A percentile compares a stretch with the other conserved stretches of the same genome.
Conservation (phyloP, 2,329 filamentous ascomycete species). For the Cadophora sp. region DNA sequence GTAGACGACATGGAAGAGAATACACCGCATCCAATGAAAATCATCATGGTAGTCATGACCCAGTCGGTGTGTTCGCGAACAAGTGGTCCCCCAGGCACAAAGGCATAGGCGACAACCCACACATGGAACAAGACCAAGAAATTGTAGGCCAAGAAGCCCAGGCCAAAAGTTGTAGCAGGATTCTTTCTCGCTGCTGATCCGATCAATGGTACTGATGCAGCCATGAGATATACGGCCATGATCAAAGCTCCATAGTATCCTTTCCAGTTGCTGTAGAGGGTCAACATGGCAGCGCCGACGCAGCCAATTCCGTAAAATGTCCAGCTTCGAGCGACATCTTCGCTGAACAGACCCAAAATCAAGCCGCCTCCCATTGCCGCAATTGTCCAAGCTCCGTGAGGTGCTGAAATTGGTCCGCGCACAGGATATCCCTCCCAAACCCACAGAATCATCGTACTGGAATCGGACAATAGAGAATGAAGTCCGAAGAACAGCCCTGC, state of each 20-base stretch:
- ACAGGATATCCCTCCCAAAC: constrained; percentile 97
- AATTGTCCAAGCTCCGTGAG: constrained; percentile 89
- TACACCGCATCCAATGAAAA: constrained; percentile 82
- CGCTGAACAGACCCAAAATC: constrained; percentile 75
- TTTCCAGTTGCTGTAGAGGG: constrained; percentile 79
- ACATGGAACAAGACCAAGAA: constrained; percentile 96
- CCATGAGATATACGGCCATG: constrained; percentile 81
- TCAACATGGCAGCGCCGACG: constrained; percentile 79
- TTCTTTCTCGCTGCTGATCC: constrained; percentile 76
- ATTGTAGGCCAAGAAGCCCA: constrained; percentile 92
- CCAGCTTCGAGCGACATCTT: constrained; percentile 78
- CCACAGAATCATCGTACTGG: constrained; percentile 99
- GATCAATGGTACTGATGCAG: constrained; percentile 77
- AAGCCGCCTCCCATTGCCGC: constrained; percentile 86
- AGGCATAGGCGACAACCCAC: constrained; percentile 98
- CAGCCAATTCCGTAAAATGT: constrained; percentile 79
- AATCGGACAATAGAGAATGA: constrained; percentile 93
- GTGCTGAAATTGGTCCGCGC: constrained; percentile 83
- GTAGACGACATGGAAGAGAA: constrained; percentile 67
- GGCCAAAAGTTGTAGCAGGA: constrained; percentile 81
- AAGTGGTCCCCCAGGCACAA: constrained; percentile 91
- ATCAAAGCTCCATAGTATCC: constrained; percentile 86
- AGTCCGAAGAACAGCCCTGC: constrained; percentile 87
- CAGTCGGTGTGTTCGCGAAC: constrained; percentile 95
- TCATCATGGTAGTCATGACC: constrained; percentile 89